These are phyloP conservation scores for Scheffersomyces insectosa DNA, from an alignment of 1,139 yeast species.

Conservation along the genomic window DNA sequence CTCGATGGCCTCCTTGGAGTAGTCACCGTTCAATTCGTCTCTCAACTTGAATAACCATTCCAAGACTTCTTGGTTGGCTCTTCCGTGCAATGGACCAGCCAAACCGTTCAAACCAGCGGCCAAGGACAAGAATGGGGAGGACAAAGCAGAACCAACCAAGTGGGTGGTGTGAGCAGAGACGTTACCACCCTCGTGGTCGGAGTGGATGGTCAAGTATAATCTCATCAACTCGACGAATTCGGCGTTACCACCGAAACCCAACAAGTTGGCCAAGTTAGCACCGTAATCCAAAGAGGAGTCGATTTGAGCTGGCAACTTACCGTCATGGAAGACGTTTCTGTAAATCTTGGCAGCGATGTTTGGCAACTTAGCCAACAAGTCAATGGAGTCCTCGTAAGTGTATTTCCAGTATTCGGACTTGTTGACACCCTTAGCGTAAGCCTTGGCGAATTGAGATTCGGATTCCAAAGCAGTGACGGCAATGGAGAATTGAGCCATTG, in stretches of 20 bases:
- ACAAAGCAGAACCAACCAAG: conserved; percentile 92
- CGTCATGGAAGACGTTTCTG: conserved; percentile 86
- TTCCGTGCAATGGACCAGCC: conserved; percentile 98
- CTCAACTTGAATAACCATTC: conserved; percentile 88
- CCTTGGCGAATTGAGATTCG: conserved; percentile 87
- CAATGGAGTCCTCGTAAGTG: conserved; percentile 87
- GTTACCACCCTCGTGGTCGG: conserved; percentile 99
- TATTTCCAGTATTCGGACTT: conserved; percentile 91
- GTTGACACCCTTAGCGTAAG: conserved; percentile 85
- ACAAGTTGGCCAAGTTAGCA: conserved; percentile 80
- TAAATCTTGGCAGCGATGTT: conserved; percentile 91
- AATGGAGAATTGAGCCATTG: conserved; percentile 96
- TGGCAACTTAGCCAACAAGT: conserved; percentile 89
- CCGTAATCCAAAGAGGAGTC: conserved; percentile 85
- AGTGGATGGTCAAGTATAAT: conserved; percentile 91
- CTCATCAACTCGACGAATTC: conserved; percentile 91
- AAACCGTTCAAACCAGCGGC: conserved; percentile 96
- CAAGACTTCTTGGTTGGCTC: conserved; percentile 97
- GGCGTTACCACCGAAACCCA: conserved; percentile 77
- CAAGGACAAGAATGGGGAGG: conserved; percentile 89
- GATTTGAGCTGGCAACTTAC: conserved; percentile 66
- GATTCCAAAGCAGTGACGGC: conserved; percentile 91
- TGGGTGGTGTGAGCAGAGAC: conserved; percentile 98
- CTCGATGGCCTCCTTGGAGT: conserved; percentile 74
- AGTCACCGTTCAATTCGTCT: conserved; percentile 70